Base-by-base conservation (phyloP, 192 early-diverging fungal genomes). In the Coemansia sp. region DNA sequence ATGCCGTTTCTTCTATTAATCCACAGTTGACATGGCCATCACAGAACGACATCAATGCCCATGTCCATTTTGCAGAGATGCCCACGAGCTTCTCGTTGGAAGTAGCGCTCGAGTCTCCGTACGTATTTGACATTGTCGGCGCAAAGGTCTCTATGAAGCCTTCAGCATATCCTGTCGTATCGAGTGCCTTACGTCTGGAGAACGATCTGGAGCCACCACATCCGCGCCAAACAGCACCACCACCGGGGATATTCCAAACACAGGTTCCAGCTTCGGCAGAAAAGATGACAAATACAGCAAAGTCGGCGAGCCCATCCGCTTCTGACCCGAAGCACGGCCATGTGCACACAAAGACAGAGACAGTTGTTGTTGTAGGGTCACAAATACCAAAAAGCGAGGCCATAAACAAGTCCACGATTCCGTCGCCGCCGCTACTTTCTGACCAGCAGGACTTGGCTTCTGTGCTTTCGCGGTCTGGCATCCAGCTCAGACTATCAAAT, bases 121-220 rank as follows among this genome's bases (percentile, higher is more conserved):
- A 61, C 9, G 29, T 36, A 20, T 68, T 61, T 40, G 53, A 61
- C 23, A 68, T 68, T 29, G 50, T 68, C 4, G 65, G 59, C 31
- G 23, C 42, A 30, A 59, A 61, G 13, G 50, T 68, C 27, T 61
- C 65, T 5, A 20, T 56, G 15, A 54, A 30, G 27, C 29, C 27
- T 11, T 20, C 29, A 3, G 4, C 14, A 1, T 10, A 7, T 14
- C 33, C 22, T 13, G 34, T 19, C 15, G 19, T 52, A 22, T 36
- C 44, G 10, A 61, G 59, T 27, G 45, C 27, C 4, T 52, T 41
- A 44, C 59, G 48, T 4, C 9, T 54, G 23, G 52, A 54, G 15
- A 30, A 17, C 2, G 52, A 33, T 54, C 29, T 31, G 20, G 52
- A 31, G 8, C 52, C 29, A 25, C 27, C 11, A 17, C 52, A 54